Evolutionary conservation across 495 filamentous ascomycete species (phyloP).

Genomic region (Lophiotrema nucula): DNA sequence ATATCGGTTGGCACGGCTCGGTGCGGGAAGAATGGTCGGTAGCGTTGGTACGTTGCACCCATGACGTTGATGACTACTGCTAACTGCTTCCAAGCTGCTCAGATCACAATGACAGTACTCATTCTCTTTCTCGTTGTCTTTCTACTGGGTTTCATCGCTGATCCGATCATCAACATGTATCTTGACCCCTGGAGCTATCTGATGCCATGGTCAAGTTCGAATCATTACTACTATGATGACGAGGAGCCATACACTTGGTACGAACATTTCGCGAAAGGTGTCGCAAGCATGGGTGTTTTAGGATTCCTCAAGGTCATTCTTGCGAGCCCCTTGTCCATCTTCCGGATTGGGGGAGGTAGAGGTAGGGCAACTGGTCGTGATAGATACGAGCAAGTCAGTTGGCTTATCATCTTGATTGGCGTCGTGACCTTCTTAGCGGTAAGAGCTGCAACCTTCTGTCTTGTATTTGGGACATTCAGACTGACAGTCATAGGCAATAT

Average conservation of each 20-base stretch:
- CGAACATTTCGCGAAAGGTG: constrained; percentile 83
- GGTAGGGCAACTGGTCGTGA: constrained; percentile 66
- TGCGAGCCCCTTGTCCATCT: constrained; percentile 56
- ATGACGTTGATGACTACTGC: not conserved
- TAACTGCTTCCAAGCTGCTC: constrained; percentile 38
- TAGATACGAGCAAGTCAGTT: constrained; percentile 69
- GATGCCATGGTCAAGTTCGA: constrained; percentile 36
- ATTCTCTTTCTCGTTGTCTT: constrained; percentile 73
- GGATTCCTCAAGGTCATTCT: constrained; percentile 82
- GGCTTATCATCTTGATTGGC: constrained; percentile 75
- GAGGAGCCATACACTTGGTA: constrained; percentile 60
- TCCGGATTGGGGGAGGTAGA: constrained; percentile 51
- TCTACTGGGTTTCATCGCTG: constrained; percentile 82
- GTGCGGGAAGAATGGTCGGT: constrained; percentile 70
- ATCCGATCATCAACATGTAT: constrained; percentile 88
- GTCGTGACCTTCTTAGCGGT: constrained; percentile 80
- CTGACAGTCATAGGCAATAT: constrained; percentile 62
- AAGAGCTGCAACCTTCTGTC: constrained; percentile 41
- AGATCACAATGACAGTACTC: constrained; percentile 63
- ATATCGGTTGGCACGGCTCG: constrained; percentile 77
- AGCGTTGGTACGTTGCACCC: constrained; percentile 49
- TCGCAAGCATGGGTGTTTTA: constrained; percentile 78
- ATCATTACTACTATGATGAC: constrained; percentile 36
- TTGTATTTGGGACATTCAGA: not conserved
- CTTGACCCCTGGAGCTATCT: constrained; percentile 66